These are phyloP conservation scores for Aspergillus versicolor DNA, from an alignment of 2,329 filamentous ascomycete genomes.

Conservation along the genomic window DNA sequence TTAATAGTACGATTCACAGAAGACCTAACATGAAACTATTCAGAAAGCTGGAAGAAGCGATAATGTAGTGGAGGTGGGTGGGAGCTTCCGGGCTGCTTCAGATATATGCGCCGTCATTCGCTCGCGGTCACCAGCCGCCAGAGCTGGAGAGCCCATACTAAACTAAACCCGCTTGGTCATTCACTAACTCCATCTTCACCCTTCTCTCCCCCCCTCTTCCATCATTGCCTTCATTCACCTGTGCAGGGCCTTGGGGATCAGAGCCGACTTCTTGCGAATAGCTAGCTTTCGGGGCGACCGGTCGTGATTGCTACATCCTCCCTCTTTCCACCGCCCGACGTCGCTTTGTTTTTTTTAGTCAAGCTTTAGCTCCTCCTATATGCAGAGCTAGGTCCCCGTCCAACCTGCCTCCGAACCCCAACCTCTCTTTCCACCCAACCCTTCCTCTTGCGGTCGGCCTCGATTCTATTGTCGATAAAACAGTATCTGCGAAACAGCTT, in stretches of 20 bases:
- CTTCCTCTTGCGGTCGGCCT: neutral
- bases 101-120: slow-evolving; percentile 18
- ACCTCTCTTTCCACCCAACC: slow-evolving; percentile 8
- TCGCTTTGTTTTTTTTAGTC: slow-evolving; percentile 25
- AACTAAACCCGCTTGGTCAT: slow-evolving; percentile 11
- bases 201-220: slow-evolving; percentile 10
- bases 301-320: slow-evolving; percentile 4
- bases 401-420: slow-evolving; percentile 14
- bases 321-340: slow-evolving; percentile 26
- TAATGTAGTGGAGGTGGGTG: neutral
- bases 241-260: neutral
- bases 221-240: slow-evolving; percentile 8
- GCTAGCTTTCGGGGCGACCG: neutral
- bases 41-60: neutral
- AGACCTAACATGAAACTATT: neutral
- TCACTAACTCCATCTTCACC: slow-evolving; percentile 4
- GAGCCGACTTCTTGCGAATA: neutral
- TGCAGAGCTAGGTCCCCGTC: slow-evolving; percentile 18
- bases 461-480: neutral
- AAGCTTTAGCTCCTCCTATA: slow-evolving; percentile 20
- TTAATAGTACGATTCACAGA: neutral
- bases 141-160: neutral
- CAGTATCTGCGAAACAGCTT: neutral
- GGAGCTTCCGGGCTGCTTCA: slow-evolving; percentile 3
- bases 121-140: slow-evolving; percentile 12